Evolutionary conservation across 1,139 yeast species (phyloP).

Genomic region (Pichia norvegensis): DNA sequence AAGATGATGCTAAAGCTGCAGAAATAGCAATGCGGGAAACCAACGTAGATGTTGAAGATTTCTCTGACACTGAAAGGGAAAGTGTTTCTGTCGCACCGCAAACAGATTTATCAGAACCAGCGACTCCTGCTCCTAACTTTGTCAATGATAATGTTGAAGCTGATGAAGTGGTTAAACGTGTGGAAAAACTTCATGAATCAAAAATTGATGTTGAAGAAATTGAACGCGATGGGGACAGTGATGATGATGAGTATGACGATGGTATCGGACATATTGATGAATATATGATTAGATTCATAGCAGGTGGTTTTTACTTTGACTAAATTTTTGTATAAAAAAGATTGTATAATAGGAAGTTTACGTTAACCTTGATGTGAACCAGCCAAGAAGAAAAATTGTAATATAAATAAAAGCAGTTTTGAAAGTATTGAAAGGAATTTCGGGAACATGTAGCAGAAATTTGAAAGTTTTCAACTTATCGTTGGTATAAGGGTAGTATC

Average conservation of each 20-base stretch:
- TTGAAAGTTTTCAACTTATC: constrained; percentile 32
- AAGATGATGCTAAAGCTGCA: constrained; percentile 91
- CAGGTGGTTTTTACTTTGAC: constrained; percentile 66
- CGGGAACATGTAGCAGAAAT: constrained; percentile 19
- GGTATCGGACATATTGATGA: constrained; percentile 90
- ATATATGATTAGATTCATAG: constrained; percentile 88
- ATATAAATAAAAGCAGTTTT: constrained; percentile 14
- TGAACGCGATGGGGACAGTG: constrained; percentile 1
- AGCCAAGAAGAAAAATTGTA: constrained; percentile 21
- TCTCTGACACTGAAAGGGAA: constrained; percentile 39
- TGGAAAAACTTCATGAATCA: constrained; percentile 7
- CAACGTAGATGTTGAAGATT: constrained; percentile 80
- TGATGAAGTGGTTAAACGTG: constrained; percentile 19
- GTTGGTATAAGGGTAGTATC: constrained; percentile 62
- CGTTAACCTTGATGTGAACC: constrained; percentile 20
- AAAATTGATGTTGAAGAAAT: constrained; percentile 1
- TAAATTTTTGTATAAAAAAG: constrained; percentile 14
- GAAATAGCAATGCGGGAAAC: constrained; percentile 81
- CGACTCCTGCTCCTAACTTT: constrained; percentile 7
- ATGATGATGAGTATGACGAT: constrained; percentile 51
- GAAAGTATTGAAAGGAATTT: constrained; percentile 29
- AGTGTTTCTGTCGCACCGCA: neutral
- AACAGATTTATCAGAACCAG: neutral
- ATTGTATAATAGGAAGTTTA: neutral
- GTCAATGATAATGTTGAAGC: constrained; percentile 20